Evolutionary conservation across 495 filamentous ascomycete genomes (phyloP).

Genomic region (Trichoderma orchidacearum): DNA sequence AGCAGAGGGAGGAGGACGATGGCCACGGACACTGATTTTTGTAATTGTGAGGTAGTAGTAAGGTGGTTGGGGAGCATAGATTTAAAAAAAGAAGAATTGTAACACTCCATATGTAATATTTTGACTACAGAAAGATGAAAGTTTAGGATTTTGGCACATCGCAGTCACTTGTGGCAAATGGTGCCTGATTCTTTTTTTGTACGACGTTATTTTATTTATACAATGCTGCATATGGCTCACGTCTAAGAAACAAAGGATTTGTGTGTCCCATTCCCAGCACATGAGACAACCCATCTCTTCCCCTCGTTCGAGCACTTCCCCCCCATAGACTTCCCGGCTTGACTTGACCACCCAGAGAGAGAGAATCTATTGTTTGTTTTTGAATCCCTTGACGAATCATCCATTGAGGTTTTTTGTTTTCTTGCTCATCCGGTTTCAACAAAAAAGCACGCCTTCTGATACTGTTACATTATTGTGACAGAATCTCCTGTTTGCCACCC

Average conservation of each 20-base stretch:
- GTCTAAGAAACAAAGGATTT: neutral
- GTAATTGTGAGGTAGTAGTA: neutral
- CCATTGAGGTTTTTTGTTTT: neutral
- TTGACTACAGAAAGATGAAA: neutral
- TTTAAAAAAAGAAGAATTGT: neutral
- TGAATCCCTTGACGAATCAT: neutral
- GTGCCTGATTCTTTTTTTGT: conserved; percentile 5
- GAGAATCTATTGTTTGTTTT: neutral
- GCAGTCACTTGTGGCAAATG: no score
- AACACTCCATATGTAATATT: neutral
- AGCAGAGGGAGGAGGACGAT: conserved; percentile 66
- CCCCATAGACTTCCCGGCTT: neutral
- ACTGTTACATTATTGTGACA: neutral
- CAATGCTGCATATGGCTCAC: conserved; percentile 6
- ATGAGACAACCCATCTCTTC: neutral
- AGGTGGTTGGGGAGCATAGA: neutral
- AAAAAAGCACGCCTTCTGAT: neutral
- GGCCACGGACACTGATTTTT: conserved; percentile 49
- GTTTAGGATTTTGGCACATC: no score
- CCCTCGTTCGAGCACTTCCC: neutral
- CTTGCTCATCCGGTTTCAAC: neutral
- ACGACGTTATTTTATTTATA: conserved; percentile 15
- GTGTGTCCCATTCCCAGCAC: neutral
- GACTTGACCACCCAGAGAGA: neutral
- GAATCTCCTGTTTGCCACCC: neutral